Evolutionary conservation across 345 rosid genomes (phyloP), one percentile per base, ranked within the genome.

Genomic region (Dipteronia sinensis): DNA sequence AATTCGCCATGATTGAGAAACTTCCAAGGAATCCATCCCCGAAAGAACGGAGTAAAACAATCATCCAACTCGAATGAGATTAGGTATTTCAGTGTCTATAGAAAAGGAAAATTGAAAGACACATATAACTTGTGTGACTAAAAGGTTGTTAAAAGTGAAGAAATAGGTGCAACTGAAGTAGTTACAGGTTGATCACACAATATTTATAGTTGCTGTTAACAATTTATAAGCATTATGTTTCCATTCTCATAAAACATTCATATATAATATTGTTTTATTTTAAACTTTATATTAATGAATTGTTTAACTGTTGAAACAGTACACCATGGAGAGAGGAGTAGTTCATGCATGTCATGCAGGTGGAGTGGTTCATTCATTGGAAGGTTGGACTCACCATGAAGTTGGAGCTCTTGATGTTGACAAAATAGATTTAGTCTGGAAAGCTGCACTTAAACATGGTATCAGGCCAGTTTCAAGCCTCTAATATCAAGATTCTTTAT

Each of bases 311-410:
- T 73, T 65, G 79, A 53, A 71, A 83, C 92, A 97, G 99, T 97
- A 97, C 70, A 91, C 98, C 1, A 88, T 97, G 99, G 98, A 86
- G 1, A 86, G 99, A 82, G 99, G 99, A 64, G 98, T 92, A 4
- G 98, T 94, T 0, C 99, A 97, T 62, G 99, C 99, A 29, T 97
- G 99, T 78, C 99, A 97, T 77, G 99, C 98, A 1, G 99, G 99
- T 2, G 99, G 98, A 0, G 92, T 94, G 84, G 98, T 97, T 66
- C 99, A 97, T 83, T 75, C 83, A 25, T 77, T 97, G 1, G 94
- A 97, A 77, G 99, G 98, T 1, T 97, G 98, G 97, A 79, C 84
- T 25, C 98, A 94, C 80, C 97, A 97, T 73, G 99, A 97, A 84
- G 98, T 97, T 72, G 99, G 99, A 10, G 94, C 98, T 0, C 75